phyloP scores from a whole-genome alignment of 345 rosid genomes.

The Acer yangbiense region DNA sequence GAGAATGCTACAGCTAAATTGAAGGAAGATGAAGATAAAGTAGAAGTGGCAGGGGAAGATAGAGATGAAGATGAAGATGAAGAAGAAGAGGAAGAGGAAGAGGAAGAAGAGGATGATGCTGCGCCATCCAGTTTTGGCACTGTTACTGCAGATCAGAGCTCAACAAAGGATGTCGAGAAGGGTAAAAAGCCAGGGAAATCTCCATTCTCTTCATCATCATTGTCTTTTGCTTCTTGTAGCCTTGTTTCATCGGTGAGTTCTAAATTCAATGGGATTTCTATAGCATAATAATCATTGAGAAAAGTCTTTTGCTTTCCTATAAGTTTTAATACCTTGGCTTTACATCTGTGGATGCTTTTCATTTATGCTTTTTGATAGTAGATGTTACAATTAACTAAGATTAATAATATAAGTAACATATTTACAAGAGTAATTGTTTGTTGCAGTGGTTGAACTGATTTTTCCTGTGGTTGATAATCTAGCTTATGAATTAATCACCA shows the following conservation, averaged over 20 bases:
- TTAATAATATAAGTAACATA: background rate
- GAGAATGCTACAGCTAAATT: slow-evolving; percentile 38
- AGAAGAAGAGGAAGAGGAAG: slow-evolving; percentile 40
- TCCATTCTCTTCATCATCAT: slow-evolving; percentile 71
- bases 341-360: background rate
- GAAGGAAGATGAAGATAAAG: slow-evolving; percentile 35
- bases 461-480: background rate
- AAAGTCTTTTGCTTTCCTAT: background rate
- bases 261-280: background rate
- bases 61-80: slow-evolving; percentile 35
- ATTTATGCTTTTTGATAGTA: background rate
- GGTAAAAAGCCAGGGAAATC: slow-evolving; percentile 51
- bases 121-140: slow-evolving; percentile 84
- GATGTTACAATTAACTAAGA: background rate
- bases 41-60: slow-evolving; percentile 34
- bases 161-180: slow-evolving; percentile 37
- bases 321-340: background rate
- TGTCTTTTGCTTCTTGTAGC: slow-evolving; percentile 67
- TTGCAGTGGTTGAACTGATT: background rate
- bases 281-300: background rate
- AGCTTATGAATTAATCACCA: no score
- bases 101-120: slow-evolving; percentile 55
- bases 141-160: slow-evolving; percentile 35
- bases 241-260: slow-evolving; percentile 71
- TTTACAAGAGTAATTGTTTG: background rate